Percentiles rank a stretch among this genome's conserved stretches.
Evolutionary conservation across 345 rosid genomes (phyloP).

Genomic region (Euclidium syriacum): DNA sequence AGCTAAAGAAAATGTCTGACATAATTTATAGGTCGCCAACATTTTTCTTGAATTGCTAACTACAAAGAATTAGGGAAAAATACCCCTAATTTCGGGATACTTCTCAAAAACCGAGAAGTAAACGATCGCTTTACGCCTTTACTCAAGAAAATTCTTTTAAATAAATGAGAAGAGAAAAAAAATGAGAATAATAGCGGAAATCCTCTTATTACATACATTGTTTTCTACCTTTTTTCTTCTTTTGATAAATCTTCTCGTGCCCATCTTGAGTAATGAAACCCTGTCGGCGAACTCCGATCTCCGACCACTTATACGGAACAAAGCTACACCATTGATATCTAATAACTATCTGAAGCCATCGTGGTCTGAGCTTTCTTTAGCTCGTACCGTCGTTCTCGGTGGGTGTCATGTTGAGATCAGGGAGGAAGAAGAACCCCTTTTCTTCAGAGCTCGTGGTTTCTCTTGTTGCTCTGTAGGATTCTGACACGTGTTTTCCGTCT

Average conservation of each 20-base stretch:
- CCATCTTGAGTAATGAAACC: not conserved
- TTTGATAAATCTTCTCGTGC: not conserved
- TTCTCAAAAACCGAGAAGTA: not conserved
- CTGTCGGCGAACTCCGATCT: not conserved
- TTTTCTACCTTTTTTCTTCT: not conserved
- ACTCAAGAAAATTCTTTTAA: not conserved
- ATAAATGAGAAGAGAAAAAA: not conserved
- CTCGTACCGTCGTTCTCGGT: constrained; percentile 44
- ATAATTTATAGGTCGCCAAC: not conserved
- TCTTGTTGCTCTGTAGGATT: constrained; percentile 19
- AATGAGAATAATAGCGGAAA: not conserved
- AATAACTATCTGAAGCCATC: not conserved
- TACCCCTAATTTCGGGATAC: not conserved
- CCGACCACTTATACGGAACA: not conserved
- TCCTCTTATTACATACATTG: constrained; percentile 9
- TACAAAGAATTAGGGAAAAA: not conserved
- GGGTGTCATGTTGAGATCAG: constrained; percentile 76
- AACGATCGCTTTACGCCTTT: not conserved
- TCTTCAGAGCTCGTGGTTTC: not conserved
- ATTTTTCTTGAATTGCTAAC: not conserved
- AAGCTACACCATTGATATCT: constrained; percentile 1
- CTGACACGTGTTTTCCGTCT: not conserved
- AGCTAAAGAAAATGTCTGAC: not conserved
- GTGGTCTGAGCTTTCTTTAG: constrained; percentile 13
- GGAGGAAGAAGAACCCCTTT: constrained; percentile 39